These are phyloP conservation scores for Penicillium sp. DNA, from an alignment of 2,329 filamentous ascomycete genomes.

Conservation along the genomic window DNA sequence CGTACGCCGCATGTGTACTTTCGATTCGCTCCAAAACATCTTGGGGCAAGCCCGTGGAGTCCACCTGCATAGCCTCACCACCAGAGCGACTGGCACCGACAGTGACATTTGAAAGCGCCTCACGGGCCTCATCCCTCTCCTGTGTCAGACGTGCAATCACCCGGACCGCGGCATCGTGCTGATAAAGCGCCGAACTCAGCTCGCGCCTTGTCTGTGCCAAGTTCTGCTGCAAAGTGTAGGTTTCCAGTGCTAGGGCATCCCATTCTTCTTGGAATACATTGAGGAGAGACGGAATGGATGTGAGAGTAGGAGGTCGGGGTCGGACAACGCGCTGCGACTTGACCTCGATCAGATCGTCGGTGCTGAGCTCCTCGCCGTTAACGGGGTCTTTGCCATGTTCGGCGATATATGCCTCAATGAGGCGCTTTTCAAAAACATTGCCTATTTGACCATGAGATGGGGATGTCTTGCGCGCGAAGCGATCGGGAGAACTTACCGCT, in stretches of 20 bases:
- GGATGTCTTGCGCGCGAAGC: conserved; percentile 11
- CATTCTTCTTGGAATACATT: conserved; percentile 97
- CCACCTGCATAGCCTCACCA: conserved; percentile 90
- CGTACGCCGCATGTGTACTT: conserved; percentile 73
- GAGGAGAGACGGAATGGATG: conserved; percentile 91
- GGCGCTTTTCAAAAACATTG: conserved; percentile 86
- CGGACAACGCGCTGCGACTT: conserved; percentile 79
- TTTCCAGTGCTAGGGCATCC: conserved; percentile 89
- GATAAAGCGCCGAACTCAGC: conserved; percentile 87
- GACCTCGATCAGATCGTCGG: conserved; percentile 82
- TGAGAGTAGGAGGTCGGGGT: conserved; percentile 86
- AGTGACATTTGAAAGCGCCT: conserved; percentile 80
- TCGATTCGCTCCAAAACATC: conserved; percentile 70
- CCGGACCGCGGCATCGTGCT: conserved; percentile 93
- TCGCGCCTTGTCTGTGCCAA: conserved; percentile 87
- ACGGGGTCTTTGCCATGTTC: conserved; percentile 91
- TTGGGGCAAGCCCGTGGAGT: conserved; percentile 71
- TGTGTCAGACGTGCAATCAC: conserved; percentile 88
- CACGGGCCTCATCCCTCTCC: conserved; percentile 87
- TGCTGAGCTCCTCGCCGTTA: conserved; percentile 75
- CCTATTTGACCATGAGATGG: conserved; percentile 51
- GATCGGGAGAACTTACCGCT: conserved; percentile 61
- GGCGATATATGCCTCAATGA: conserved; percentile 91
- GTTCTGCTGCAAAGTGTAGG: conserved; percentile 85
- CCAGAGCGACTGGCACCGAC: conserved; percentile 58